Percentiles rank a stretch among this genome's conserved stretches.
phyloP scores from a whole-genome alignment of 148 eudicot species.

The Rhododendron henanense region DNA sequence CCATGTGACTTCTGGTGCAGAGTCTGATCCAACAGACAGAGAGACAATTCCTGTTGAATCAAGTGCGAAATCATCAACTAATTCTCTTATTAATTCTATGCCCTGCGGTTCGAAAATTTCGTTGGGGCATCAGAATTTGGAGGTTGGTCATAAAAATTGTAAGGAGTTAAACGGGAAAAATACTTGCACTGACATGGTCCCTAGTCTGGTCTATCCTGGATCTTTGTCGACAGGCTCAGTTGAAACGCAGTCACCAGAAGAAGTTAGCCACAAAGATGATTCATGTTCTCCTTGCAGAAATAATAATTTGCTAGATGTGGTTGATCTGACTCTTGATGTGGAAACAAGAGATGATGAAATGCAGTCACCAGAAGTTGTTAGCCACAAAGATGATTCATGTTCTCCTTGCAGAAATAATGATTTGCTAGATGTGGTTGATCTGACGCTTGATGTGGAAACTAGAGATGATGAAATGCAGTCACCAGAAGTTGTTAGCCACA shows the following conservation, averaged over 20 bases:
- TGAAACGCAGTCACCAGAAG: conserved; percentile 19
- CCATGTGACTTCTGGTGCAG: conserved; percentile 16
- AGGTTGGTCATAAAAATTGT: conserved; percentile 17
- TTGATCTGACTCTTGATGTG: conserved; percentile 20
- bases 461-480: neutral
- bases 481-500: neutral
- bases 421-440: conserved; percentile 24
- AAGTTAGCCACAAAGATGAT: conserved; percentile 16
- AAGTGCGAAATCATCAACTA: conserved; percentile 12
- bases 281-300: conserved; percentile 16
- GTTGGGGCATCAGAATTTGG: conserved; percentile 6
- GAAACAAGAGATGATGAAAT: conserved; percentile 9
- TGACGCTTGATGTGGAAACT: conserved; percentile 15
- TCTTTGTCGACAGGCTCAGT: conserved; percentile 12
- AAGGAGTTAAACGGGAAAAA: conserved; percentile 12
- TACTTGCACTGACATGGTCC: conserved; percentile 13
- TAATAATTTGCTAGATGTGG: conserved; percentile 18
- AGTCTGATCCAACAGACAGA: conserved; percentile 15
- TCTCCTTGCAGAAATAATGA: conserved; percentile 16
- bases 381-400: conserved; percentile 18
- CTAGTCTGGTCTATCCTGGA: conserved; percentile 8
- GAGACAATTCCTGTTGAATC: conserved; percentile 11
- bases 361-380: conserved; percentile 9
- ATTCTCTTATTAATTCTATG: conserved; percentile 8
- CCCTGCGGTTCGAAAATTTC: conserved; percentile 13